Evolutionary conservation across 805 yeast genomes (phyloP).

Genomic region (Lipomyces anomalus): DNA sequence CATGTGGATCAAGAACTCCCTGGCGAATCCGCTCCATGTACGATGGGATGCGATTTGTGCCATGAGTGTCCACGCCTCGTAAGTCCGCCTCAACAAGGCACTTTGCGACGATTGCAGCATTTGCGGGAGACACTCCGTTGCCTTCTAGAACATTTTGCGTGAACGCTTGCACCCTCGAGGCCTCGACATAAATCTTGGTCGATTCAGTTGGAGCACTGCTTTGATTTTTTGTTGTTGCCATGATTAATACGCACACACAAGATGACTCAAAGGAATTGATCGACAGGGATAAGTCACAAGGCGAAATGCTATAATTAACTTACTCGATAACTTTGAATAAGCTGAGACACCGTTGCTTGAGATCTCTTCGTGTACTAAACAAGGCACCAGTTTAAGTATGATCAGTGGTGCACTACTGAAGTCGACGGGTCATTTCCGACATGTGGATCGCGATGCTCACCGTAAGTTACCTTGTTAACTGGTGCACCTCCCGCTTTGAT

Average conservation of each 20-base stretch:
- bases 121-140: slow-evolving; percentile 3
- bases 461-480: no score
- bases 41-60: slow-evolving; percentile 3
- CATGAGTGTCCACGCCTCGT: slow-evolving; percentile 9
- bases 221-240: background rate
- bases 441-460: no score
- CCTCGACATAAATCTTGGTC: background rate
- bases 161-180: background rate
- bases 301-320: background rate
- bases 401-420: no score
- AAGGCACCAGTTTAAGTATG: no score
- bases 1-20: slow-evolving; percentile 4
- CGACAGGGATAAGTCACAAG: background rate
- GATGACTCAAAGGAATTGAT: background rate
- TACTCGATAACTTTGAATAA: slow-evolving; percentile 68
- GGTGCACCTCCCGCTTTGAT: no score
- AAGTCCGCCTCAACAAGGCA: slow-evolving; percentile 6
- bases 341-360: no score
- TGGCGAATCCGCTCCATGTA: slow-evolving; percentile 8
- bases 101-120: slow-evolving; percentile 1
- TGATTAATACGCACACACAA: background rate
- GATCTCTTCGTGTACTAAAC: no score
- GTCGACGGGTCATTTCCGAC: no score
- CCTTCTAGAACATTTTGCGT: slow-evolving; percentile 4
- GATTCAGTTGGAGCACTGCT: background rate